Base-by-base conservation (phyloP, 495 filamentous ascomycete genomes). In the Xylaria longipes region DNA sequence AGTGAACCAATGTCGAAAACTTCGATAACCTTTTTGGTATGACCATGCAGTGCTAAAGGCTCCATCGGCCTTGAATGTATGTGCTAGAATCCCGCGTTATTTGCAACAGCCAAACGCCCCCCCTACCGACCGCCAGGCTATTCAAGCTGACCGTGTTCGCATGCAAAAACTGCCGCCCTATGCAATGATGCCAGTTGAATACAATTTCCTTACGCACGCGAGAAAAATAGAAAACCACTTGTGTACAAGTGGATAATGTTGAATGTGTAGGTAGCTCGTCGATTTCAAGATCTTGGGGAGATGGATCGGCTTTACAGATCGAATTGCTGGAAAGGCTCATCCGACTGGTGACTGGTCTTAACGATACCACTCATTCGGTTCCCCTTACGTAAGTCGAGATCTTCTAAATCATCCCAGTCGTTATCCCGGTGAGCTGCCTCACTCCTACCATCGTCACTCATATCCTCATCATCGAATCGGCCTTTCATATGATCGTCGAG, bases 401-500 rank as follows among this genome's bases (percentile, higher is more conserved):
- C 84, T 52, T 81, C 76, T 15, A 85, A 67, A 70, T 83, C 81
- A 72, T 86, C 80, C 82, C 83, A 82, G 68, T 83, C 79, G 69
- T 86, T 82, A 73, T 88, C 84, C 75, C 82, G 84, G 65, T 82
- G 84, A 71, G 65, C 35, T 17, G 57, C 63, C 41, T 69, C 68
- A 73, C 87, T 84, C 78, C 82, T 84, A 65, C 80, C 83, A 46
- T 80, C 77, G 60, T 86, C 84, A 60, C 92, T 94, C 79, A 95
- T 92, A 39, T 94, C 93, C 45, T 92, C 92, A 35, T 83, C 80
- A 58, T 83, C 71, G 43, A 90, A 90, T 52, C 89, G 80, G 63
- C 82, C 86, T 72, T 85, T 86, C 82, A 97, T 93, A 71, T 97
- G 93, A 54, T 97, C 94, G 56, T 98, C 94, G 68, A 99, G 93